A percentile compares a stretch with the other conserved stretches of the same genome.
These are phyloP conservation scores for Musa beccarii DNA, from an alignment of 176 grass and related monocot genomes.

Conservation along the genomic window DNA sequence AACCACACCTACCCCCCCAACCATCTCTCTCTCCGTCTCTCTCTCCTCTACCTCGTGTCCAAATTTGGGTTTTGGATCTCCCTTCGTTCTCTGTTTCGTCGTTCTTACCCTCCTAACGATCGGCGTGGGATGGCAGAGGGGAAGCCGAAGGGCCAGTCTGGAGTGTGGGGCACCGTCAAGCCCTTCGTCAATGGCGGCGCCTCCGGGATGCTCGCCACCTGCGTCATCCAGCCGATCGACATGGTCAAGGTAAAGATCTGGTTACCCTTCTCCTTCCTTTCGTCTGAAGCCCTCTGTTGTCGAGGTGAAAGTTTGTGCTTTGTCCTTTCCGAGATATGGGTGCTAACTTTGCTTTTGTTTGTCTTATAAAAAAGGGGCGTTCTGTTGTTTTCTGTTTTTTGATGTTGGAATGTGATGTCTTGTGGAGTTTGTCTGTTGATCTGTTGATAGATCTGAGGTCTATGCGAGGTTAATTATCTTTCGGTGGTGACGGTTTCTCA, in stretches of 20 bases:
- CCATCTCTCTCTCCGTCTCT: too few species aligned
- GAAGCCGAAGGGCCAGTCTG: not conserved
- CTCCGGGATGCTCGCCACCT: constrained; percentile 93
- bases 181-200: constrained; percentile 84
- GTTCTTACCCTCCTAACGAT: too few species aligned
- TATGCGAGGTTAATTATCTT: not conserved
- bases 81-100: too few species aligned
- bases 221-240: constrained; percentile 90
- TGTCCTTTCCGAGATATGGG: too few species aligned
- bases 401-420: not conserved
- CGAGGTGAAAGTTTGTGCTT: too few species aligned
- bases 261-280: too few species aligned
- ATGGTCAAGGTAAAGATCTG: constrained; percentile 71
- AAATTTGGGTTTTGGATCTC: too few species aligned
- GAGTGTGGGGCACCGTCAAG: constrained; percentile 53
- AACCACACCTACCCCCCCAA: too few species aligned
- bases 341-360: too few species aligned
- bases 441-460: not conserved
- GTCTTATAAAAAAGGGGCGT: too few species aligned
- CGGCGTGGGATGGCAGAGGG: not conserved
- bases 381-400: not conserved
- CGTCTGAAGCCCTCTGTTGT: too few species aligned
- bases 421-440: not conserved
- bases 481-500: not conserved
- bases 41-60: too few species aligned